A percentile compares a stretch with the other conserved stretches of the same genome.
Conservation (phyloP, 257 asterid species). For the Fraxinus cuspidata region DNA sequence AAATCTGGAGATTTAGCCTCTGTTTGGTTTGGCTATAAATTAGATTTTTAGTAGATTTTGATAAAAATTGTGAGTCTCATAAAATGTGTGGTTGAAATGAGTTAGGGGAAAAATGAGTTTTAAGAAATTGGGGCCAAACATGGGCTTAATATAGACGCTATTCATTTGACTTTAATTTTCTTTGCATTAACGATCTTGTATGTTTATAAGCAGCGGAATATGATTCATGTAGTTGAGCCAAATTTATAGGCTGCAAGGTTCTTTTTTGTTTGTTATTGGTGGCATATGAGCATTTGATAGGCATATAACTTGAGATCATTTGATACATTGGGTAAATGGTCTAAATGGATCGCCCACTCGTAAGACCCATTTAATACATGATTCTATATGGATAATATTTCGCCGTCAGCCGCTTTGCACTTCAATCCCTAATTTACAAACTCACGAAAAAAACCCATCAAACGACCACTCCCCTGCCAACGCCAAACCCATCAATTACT, state of each 20-base stretch:
- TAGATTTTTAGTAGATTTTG: no score
- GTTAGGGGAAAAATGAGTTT: no score
- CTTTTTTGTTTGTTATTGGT: background rate
- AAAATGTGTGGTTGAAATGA: no score
- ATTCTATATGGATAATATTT: background rate
- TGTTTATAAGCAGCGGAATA: background rate
- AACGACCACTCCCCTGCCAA: background rate
- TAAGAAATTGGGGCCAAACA: no score
- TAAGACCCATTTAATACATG: background rate
- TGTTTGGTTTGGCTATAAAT: no score
- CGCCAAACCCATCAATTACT: background rate
- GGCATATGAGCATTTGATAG: background rate
- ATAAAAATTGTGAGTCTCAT: no score
- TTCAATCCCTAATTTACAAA: background rate
- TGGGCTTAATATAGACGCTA: background rate
- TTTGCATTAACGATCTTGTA: background rate
- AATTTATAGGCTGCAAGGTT: background rate
- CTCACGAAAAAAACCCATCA: background rate
- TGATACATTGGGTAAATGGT: background rate
- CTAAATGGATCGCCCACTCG: background rate
- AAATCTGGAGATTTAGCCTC: background rate
- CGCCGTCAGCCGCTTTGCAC: background rate
- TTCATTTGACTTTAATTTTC: conserved; percentile 6
- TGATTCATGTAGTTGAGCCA: background rate
- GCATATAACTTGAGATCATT: background rate